Evolutionary conservation across 352 stramenopile species (phyloP), one percentile per base, ranked within the genome.

Genomic region (Pythium volutum): DNA sequence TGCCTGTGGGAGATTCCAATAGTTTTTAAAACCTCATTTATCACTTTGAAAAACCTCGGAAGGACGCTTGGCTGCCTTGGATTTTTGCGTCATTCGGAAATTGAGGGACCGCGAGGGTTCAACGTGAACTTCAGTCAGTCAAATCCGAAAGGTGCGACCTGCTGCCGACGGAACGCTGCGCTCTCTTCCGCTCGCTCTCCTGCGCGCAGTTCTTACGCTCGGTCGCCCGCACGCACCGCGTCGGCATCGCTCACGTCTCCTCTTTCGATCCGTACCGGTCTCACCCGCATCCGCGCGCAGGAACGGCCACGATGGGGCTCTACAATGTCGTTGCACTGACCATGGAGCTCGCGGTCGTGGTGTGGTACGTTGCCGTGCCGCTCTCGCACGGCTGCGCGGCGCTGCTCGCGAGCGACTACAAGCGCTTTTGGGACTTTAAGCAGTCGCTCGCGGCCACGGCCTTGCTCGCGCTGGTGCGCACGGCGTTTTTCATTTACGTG

Each of bases 401-500:
- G 10, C 50, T 89, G 27, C 64, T 91, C 18, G 38, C 22, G 20
- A 42, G 48, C 10, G 82, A 91, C 58, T 45, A 85, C 53, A 64
- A 48, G 7, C 39, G 43, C 3, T 59, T 67, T n/a, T 66, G 79
- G 39, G 64, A 81, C 43, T 82, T 89, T 33, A 74, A 73, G 49
- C 85, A 95, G 60, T 93, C 83, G 63, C 73, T 93, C 47, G 78
- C 74, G 20, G 67, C 79, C 7, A 71, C 89, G 31, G 68, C 77
- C 10, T 56, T 67, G 29, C 70, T 94, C 26, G 79, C 81, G 5
- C 33, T 87, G 29, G 23, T 77, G 23, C 82, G 84, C 18, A 52
- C 84, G 52, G 51, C 70, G 46, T 67, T 89, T 49, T 92, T 94
- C 60, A 69, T 79, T 39, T 86, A 85, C 71, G 83, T 91, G 33